Evolutionary conservation across 345 rosid genomes (phyloP), one percentile per base, ranked within the genome.

Genomic region (Citrus unshiu): DNA sequence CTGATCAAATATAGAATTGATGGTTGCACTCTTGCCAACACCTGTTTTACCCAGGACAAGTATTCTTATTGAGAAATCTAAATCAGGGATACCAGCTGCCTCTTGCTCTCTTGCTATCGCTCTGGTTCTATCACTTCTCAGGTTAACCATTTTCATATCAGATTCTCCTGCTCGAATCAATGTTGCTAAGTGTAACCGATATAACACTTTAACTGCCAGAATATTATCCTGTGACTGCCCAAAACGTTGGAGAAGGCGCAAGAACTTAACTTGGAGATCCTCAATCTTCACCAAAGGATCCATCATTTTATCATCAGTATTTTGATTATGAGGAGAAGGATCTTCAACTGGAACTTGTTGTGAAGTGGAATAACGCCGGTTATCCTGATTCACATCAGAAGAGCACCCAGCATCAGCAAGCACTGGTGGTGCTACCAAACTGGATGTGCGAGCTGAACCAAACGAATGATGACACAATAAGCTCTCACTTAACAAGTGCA

Each of bases 11-110:
- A 96, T 82, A 9, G 99, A 92, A 85, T 96, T 96, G 85, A 91
- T 91, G 54, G 99, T 96, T 56, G 99, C 97, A 83, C 98, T 96
- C 89, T 96, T 96, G 83, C 99, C 97, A 37, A 94, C 96, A 19
- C 98, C 97, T n/a, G 99, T 90, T 88, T 87, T 96, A 68, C 99
- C 98, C 24, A 96, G 78, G 73, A 94, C 93, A 68, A 96, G 93
- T 81, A 94, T 87, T 85, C 91, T 85, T 46, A 91, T 43, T 54
- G 95, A 87, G 82, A 90, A 93, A 87, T 94, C 84, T 63, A 94
- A 73, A 71, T 87, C 89, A 18, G 93, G 97, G 72, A 65, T n/a
- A 30, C 94, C 97, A 82, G 90, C 70, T 25, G 85, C 87, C 89
- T 96, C 98, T 75, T 90, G 93, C 76, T 88, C 91, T 80, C 83